Base-by-base conservation (phyloP, 2,329 filamentous ascomycete genomes). In the Calonectria naviculata region DNA sequence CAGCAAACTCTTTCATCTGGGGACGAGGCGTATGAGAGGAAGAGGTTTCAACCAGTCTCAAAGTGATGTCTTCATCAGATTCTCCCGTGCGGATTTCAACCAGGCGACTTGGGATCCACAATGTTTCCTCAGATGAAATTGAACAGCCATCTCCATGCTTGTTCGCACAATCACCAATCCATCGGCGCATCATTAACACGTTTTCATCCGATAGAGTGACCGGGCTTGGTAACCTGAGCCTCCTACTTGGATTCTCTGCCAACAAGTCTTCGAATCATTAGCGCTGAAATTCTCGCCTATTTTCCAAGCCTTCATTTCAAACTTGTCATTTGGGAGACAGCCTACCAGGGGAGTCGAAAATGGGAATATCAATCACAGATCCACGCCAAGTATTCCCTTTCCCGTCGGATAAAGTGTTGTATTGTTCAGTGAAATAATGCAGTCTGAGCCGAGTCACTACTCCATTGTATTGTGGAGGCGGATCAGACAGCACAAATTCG, bases 391-490 rank as follows among this genome's bases (percentile, higher is more conserved):
- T 21, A 4, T 54, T 54, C 12, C 49, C 49, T 10, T 54, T 54
- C 9, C 28, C 49, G 34, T 54, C 49, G 5, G 29, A 19, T 6
- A 54, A 54, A 21, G 49, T 54, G 3, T 54, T 19, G 17, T 54
- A 31, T 0, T 15, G 9, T 2, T 28, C 49, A 3, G 49, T 34
- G 29, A 26, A 21, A 19, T 31, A 54, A 8, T 21, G 28, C 29
- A 54, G 12, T 4, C 49, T 54, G 8, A 54, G 49, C 19, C 49
- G 49, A 10, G 29, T 54, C 5, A 54, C 49, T 29, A 54, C 34
- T 31, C 49, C 49, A n/a, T 54, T 54, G 19, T 54, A 54, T 19
- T 54, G 49, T 31, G 49, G 49, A n/a, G 49, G 19, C 24, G 29
- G 15, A 21, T 31, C 49, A 6, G 49, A 54, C 19, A 54, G 28